Evolutionary conservation across 1,284 basidiomycete species (phyloP).

Genomic region (Apiotrichum laibachii): DNA sequence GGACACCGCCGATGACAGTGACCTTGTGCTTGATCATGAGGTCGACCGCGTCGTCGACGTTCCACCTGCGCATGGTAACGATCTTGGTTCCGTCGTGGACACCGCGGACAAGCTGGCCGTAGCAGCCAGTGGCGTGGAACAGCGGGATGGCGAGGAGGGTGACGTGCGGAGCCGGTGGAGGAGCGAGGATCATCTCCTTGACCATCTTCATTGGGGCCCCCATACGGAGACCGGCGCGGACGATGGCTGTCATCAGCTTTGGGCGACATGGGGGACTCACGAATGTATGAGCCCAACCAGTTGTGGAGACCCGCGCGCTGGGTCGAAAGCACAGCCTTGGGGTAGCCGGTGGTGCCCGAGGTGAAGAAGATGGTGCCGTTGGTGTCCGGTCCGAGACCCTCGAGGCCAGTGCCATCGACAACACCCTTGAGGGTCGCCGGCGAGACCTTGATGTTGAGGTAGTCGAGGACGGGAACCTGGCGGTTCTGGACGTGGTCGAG

Average conservation of each 20-base stretch:
- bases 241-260: slow-evolving; percentile 20
- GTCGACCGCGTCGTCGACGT: slow-evolving; percentile 31
- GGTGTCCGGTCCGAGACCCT: slow-evolving; percentile 29
- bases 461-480: slow-evolving; percentile 2
- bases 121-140: slow-evolving; percentile 45
- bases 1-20: slow-evolving; percentile 42
- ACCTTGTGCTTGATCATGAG: slow-evolving; percentile 35
- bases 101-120: slow-evolving; percentile 36
- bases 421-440: neutral
- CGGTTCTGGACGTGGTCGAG: neutral
- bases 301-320: slow-evolving; percentile 37
- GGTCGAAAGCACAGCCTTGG: slow-evolving; percentile 41
- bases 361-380: slow-evolving; percentile 44
- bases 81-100: slow-evolving; percentile 40
- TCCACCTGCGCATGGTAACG: slow-evolving; percentile 39
- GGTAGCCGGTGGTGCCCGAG: slow-evolving; percentile 34
- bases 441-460: neutral
- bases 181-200: slow-evolving; percentile 18
- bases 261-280: slow-evolving; percentile 16
- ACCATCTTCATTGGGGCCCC: slow-evolving; percentile 32
- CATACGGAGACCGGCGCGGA: slow-evolving; percentile 34
- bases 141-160: slow-evolving; percentile 37
- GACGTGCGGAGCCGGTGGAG: slow-evolving; percentile 1
- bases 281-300: slow-evolving; percentile 10
- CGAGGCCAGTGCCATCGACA: slow-evolving; percentile 14